A percentile compares a stretch with the other conserved stretches of the same genome.
These are phyloP conservation scores for Talaromyces stipitatus DNA, from an alignment of 495 filamentous ascomycete species.

Conservation along the genomic window DNA sequence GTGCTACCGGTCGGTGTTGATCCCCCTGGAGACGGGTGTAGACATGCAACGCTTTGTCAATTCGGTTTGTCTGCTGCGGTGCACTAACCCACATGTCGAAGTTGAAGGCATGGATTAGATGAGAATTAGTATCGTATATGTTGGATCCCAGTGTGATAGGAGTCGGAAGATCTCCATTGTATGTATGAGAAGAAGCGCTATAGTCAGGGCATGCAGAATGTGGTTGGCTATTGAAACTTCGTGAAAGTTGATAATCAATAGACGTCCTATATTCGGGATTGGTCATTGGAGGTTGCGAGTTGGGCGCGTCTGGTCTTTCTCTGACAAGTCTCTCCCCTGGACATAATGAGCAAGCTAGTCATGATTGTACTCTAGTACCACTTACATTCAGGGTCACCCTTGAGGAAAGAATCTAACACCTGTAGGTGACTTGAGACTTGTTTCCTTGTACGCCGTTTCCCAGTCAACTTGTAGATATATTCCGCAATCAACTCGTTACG, in stretches of 20 bases:
- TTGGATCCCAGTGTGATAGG: conserved; percentile 30
- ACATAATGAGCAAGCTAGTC: not conserved
- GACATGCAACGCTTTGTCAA: conserved; percentile 36
- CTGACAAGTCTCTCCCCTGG: conserved; percentile 38
- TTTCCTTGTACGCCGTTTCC: conserved; percentile 63
- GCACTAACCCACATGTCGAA: conserved; percentile 47
- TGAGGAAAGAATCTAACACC: conserved; percentile 80
- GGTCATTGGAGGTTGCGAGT: conserved; percentile 23
- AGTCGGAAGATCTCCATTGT: conserved; percentile 28
- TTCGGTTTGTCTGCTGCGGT: conserved; percentile 31
- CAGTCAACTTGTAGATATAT: conserved; percentile 66
- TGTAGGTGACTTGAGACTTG: conserved; percentile 96
- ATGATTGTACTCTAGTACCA: not conserved
- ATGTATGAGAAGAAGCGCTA: conserved; percentile 27
- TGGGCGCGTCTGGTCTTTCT: conserved; percentile 32
- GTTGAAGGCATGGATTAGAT: conserved; percentile 33
- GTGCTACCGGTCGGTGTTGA: conserved; percentile 26
- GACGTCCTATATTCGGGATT: conserved; percentile 31
- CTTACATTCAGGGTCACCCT: conserved; percentile 49
- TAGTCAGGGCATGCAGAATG: conserved; percentile 26
- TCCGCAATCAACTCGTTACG: conserved; percentile 88
- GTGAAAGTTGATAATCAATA: conserved; percentile 32
- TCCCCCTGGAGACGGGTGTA: conserved; percentile 44
- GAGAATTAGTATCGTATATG: conserved; percentile 23
- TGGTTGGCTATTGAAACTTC: conserved; percentile 22